Conservation (phyloP, 2,329 filamentous ascomycete species). For the Ophiosphaerella korrae region DNA sequence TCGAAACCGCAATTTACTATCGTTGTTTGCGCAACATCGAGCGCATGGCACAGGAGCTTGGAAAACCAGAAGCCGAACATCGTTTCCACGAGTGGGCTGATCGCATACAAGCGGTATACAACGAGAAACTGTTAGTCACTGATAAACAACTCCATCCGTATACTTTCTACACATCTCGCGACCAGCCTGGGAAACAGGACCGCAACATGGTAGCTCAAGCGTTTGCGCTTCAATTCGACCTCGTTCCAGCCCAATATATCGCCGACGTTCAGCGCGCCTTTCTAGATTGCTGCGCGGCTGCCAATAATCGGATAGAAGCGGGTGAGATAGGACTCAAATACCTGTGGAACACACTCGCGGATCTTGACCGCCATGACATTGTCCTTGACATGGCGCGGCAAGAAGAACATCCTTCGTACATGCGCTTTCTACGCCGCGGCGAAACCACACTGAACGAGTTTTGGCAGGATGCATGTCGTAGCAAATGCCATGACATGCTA, state of each 20-base stretch:
- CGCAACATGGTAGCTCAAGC: slow-evolving; percentile 50
- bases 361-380: slow-evolving; percentile 45
- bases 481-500: slow-evolving; percentile 57
- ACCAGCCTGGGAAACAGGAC: slow-evolving; percentile 39
- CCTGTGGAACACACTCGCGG: slow-evolving; percentile 50
- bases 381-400: slow-evolving; percentile 53
- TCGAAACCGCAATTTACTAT: slow-evolving; percentile 53
- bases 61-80: slow-evolving; percentile 10
- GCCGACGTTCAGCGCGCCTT: slow-evolving; percentile 36
- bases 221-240: slow-evolving; percentile 44
- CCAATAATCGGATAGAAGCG: slow-evolving; percentile 43
- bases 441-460: slow-evolving; percentile 54
- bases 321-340: slow-evolving; percentile 53
- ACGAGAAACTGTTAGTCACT: slow-evolving; percentile 21
- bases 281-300: slow-evolving; percentile 27
- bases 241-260: slow-evolving; percentile 33
- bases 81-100: slow-evolving; percentile 28
- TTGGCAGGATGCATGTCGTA: slow-evolving; percentile 52
- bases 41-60: slow-evolving; percentile 40
- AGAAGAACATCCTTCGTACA: slow-evolving; percentile 56
- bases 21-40: slow-evolving; percentile 46
- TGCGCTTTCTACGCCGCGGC: slow-evolving; percentile 54
- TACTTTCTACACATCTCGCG: slow-evolving; percentile 48
- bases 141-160: slow-evolving; percentile 39
- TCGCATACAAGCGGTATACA: slow-evolving; percentile 26